Base-by-base conservation (phyloP, 2,329 filamentous ascomycete genomes). In the Clarireedia paspali region DNA sequence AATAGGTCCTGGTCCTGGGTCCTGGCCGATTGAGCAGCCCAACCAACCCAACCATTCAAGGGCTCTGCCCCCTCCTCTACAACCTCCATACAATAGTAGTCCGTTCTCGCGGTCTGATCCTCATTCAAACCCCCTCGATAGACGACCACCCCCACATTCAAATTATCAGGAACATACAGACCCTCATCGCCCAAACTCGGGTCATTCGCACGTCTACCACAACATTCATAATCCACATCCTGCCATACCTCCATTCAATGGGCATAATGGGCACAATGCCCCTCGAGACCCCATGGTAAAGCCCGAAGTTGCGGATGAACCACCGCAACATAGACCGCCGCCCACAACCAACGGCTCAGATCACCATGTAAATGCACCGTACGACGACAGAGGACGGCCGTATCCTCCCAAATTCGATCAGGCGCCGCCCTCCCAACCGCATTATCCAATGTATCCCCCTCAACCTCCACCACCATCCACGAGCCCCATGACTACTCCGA, bases 231-330 rank as follows among this genome's bases (percentile, higher is more conserved):
- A 50, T 55, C 57, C 58, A 45, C 59, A 57, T 34, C 54, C 53
- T 40, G 59, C 58, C 40, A 56, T 58, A 30, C 24, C 72, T 12
- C 81, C 77, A 64, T 65, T 73, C 38, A 55, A 50, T 50, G 52
- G 45, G 6, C 52, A 50, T 7, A 55, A 55, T 44, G 52, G 52
- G 2, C 52, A 55, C 26, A 49, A 42, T 58, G 53, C 57, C 40
- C 67, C 72, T 10, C 71, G 78, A 66, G 80, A 83, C 6, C 49
- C 77, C 49, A 70, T 75, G 63, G 75, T 83, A 69, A 84, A 84
- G 71, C 73, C 79, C 62, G 81, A 84, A 55, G 63, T 67, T 14
- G 64, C 66, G 23, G 67, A 69, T 52, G 68, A 70, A 36, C 58
- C 64, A 60, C 69, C 63, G n/a, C 68, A 71, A 38, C 71, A 79